Percentiles rank a stretch among this genome's conserved stretches.
These are phyloP conservation scores for Geranomyces michiganensis DNA, from an alignment of 192 early-diverging fungal genomes.

Conservation along the genomic window DNA sequence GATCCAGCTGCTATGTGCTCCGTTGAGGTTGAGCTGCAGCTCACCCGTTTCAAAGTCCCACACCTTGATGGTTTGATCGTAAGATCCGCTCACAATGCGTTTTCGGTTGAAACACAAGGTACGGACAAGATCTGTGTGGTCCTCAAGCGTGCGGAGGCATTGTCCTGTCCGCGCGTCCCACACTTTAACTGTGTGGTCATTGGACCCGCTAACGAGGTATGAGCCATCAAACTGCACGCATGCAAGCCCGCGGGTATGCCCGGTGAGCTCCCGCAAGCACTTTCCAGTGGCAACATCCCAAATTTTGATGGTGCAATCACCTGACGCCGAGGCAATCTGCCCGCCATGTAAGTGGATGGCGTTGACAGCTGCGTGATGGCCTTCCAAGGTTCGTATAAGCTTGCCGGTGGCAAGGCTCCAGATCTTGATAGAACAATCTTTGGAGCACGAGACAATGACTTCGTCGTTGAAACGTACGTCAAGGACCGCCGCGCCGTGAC, in stretches of 20 bases:
- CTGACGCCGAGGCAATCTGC: slow-evolving; percentile 80
- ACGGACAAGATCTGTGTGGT: slow-evolving; percentile 88
- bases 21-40: slow-evolving; percentile 70
- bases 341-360: slow-evolving; percentile 76
- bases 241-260: slow-evolving; percentile 48
- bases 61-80: slow-evolving; percentile 92
- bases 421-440: slow-evolving; percentile 88
- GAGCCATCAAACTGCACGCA: slow-evolving; percentile 49
- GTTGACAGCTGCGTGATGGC: slow-evolving; percentile 94
- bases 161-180: slow-evolving; percentile 50
- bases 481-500: slow-evolving; percentile 82
- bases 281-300: slow-evolving; percentile 73
- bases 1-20: slow-evolving; percentile 90
- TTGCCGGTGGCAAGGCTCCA: slow-evolving; percentile 65
- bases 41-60: slow-evolving; percentile 88
- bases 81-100: slow-evolving; percentile 85
- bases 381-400: slow-evolving; percentile 66
- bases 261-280: slow-evolving; percentile 38
- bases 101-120: slow-evolving; percentile 84
- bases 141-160: slow-evolving; percentile 46
- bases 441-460: slow-evolving; percentile 83
- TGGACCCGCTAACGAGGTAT: slow-evolving; percentile 48
- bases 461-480: slow-evolving; percentile 82
- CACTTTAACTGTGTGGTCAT: slow-evolving; percentile 50
- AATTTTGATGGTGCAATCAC: slow-evolving; percentile 81